A percentile compares a stretch with the other conserved stretches of the same genome.
These are phyloP conservation scores for Lentinula edodes DNA, from an alignment of 768 basidiomycete species.

Conservation along the genomic window DNA sequence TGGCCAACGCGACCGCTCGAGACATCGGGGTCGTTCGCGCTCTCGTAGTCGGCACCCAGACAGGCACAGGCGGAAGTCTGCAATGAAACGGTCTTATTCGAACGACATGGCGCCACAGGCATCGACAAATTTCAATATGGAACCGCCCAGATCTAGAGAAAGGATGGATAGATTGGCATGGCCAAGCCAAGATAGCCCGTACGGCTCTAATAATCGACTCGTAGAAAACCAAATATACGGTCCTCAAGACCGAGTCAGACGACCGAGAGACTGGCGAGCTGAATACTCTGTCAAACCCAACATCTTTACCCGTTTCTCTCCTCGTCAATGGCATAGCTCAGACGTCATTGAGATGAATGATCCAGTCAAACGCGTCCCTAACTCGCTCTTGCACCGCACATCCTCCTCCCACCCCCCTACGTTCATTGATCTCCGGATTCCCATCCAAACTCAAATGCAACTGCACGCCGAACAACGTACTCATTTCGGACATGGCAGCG, in stretches of 20 bases:
- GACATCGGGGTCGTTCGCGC: not conserved
- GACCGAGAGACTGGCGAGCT: conserved; percentile 39
- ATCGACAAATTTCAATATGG: not conserved
- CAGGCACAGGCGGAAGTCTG: not conserved
- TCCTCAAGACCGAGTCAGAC: not conserved
- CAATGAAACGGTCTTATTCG: not conserved
- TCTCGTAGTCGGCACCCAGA: not conserved
- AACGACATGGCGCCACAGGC: not conserved
- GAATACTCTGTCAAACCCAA: conserved; percentile 22
- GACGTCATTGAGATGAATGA: conserved; percentile 28
- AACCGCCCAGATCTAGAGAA: not conserved
- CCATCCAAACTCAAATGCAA: conserved; percentile 22
- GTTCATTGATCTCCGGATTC: conserved; percentile 44
- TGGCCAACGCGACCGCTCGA: not conserved
- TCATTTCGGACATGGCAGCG: not conserved
- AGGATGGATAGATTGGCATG: not conserved
- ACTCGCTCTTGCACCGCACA: conserved; percentile 19
- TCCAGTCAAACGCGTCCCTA: conserved; percentile 21
- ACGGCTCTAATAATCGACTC: not conserved
- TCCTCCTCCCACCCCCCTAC: conserved; percentile 30
- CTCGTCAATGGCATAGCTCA: conserved; percentile 22
- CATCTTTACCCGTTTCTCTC: conserved; percentile 13
- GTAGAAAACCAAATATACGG: not conserved
- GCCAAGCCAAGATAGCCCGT: not conserved
- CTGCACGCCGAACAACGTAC: conserved; percentile 16